These are phyloP conservation scores for Haplosporangium sp. DNA, from an alignment of 371 early-diverging fungal genomes.

Conservation along the genomic window DNA sequence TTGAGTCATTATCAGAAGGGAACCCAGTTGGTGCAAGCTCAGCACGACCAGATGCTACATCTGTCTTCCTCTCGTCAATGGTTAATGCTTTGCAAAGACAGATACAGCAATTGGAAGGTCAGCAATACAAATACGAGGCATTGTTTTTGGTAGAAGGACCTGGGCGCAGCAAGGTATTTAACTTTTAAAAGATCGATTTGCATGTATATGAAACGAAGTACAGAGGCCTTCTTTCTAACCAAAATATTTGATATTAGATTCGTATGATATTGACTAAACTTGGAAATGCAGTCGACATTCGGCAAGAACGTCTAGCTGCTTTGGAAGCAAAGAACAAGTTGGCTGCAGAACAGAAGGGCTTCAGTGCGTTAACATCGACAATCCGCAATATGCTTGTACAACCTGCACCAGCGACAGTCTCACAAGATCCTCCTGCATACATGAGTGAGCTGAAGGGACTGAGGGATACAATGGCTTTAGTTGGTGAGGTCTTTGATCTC, in stretches of 20 bases:
- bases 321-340: constrained; percentile 38
- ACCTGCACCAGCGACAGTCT: constrained; percentile 20
- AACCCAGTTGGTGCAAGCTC: constrained; percentile 9
- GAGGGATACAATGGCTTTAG: constrained; percentile 36
- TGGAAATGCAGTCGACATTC: constrained; percentile 44
- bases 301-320: constrained; percentile 31
- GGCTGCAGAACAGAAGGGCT: constrained; percentile 12
- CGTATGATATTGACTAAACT: constrained; percentile 51
- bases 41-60: constrained; percentile 36
- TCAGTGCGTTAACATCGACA: constrained; percentile 16
- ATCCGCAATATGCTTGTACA: constrained; percentile 18
- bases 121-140: constrained; percentile 39
- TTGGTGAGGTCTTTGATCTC: constrained; percentile 54
- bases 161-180: constrained; percentile 37
- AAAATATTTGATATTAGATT: constrained; percentile 10
- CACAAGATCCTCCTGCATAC: constrained; percentile 25
- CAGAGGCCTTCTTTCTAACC: no score
- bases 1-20: constrained; percentile 31
- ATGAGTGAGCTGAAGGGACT: constrained; percentile 30
- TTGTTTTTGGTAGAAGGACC: constrained; percentile 44
- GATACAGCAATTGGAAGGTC: constrained; percentile 40
- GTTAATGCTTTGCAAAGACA: constrained; percentile 30
- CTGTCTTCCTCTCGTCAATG: constrained; percentile 37
- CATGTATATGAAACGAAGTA: no score
- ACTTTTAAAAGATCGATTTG: no score